A percentile compares a stretch with the other conserved stretches of the same genome.
These are phyloP conservation scores for Fusarium pseudoanthophilum DNA, from an alignment of 2,329 filamentous ascomycete genomes.

Conservation along the genomic window DNA sequence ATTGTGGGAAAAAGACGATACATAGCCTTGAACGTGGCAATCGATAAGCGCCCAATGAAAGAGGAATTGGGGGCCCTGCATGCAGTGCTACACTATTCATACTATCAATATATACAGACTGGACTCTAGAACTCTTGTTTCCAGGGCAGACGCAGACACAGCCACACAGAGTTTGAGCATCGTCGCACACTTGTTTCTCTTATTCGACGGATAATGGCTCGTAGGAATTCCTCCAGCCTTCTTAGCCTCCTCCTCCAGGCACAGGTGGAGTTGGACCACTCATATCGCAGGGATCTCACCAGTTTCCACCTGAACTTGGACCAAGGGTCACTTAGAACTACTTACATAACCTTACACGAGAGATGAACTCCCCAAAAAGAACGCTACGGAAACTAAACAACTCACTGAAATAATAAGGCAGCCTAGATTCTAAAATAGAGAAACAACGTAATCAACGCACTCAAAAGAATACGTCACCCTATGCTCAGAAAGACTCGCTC, in stretches of 20 bases:
- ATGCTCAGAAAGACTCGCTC: not conserved
- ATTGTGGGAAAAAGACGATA: not conserved
- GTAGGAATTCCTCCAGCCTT: conserved; percentile 18
- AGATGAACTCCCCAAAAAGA: not conserved
- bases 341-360: conserved; percentile 3
- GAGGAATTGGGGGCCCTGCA: conserved; percentile 19
- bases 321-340: not conserved
- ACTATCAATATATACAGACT: conserved; percentile 22
- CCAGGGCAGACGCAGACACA: conserved; percentile 19
- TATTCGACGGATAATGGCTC: conserved; percentile 3
- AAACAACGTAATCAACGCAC: not conserved
- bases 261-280: conserved; percentile 33
- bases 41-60: conserved; percentile 17
- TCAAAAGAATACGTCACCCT: not conserved
- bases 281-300: not conserved
- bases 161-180: conserved; percentile 9
- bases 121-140: conserved; percentile 2
- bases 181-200: conserved; percentile 1
- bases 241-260: conserved; percentile 17
- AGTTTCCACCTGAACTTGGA: not conserved
- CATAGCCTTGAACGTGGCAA: conserved; percentile 12
- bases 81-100: conserved; percentile 28
- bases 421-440: conserved; percentile 4
- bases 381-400: not conserved
- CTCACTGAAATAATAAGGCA: conserved; percentile 3